A percentile compares a stretch with the other conserved stretches of the same genome.
These are phyloP conservation scores for Camillea tinctor DNA, from an alignment of 2,329 filamentous ascomycete genomes.

Conservation along the genomic window DNA sequence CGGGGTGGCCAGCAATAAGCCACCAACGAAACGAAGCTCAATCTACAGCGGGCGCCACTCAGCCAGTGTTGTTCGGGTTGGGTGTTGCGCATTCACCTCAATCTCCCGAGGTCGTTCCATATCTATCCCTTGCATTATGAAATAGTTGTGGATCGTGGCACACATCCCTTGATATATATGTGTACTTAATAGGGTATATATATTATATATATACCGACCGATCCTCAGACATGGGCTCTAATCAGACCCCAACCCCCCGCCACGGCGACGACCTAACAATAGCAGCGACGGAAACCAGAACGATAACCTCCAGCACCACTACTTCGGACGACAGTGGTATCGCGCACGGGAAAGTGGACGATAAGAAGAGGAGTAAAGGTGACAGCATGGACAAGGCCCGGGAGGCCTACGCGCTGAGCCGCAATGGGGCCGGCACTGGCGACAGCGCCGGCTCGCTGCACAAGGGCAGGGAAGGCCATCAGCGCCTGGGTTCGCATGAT, in stretches of 20 bases:
- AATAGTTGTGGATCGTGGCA: background rate
- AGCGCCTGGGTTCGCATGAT: conserved; percentile 20
- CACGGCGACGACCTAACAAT: background rate
- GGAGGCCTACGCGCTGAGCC: conserved; percentile 21
- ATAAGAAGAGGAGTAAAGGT: too few relatives aligned
- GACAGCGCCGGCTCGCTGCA: conserved; percentile 6
- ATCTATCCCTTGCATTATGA: background rate
- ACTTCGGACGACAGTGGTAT: background rate
- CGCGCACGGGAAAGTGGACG: background rate
- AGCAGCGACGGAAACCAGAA: background rate
- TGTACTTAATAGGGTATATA: background rate
- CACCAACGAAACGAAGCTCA: background rate
- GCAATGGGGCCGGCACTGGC: conserved; percentile 15
- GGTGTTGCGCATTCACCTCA: background rate
- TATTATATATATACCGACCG: background rate
- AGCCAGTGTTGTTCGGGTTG: too few relatives aligned
- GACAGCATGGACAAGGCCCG: conserved; percentile 15
- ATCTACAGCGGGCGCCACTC: background rate
- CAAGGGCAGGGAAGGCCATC: conserved; percentile 16
- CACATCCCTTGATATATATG: background rate
- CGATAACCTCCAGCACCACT: background rate
- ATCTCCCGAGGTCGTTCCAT: too few relatives aligned
- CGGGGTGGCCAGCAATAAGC: background rate
- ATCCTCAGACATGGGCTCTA: background rate
- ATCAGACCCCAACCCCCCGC: background rate